phyloP scores from a whole-genome alignment of 345 rosid genomes.

The Viola odorata region DNA sequence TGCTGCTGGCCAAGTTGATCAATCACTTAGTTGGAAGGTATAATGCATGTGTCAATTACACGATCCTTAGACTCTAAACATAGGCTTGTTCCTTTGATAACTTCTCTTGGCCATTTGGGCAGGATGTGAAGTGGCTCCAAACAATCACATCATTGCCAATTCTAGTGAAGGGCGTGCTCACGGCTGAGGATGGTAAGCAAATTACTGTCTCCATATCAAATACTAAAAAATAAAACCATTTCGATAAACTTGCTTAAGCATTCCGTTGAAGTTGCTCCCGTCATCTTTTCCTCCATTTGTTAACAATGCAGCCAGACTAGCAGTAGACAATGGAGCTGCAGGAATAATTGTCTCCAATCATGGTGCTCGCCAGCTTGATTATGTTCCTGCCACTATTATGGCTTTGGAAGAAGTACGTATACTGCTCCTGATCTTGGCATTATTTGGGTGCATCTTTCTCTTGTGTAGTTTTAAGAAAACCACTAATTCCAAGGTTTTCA shows the following conservation, averaged over 20 bases:
- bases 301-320: constrained; percentile 53
- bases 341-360: constrained; percentile 94
- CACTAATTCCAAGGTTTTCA: background rate
- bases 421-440: background rate
- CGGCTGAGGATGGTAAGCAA: constrained; percentile 80
- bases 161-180: constrained; percentile 85
- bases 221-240: background rate
- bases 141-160: constrained; percentile 87
- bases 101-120: constrained; percentile 1
- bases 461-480: background rate
- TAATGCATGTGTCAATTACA: background rate
- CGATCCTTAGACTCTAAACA: background rate
- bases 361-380: constrained; percentile 95
- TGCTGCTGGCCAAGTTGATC: constrained; percentile 79
- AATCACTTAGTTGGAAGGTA: constrained; percentile 90
- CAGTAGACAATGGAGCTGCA: constrained; percentile 69
- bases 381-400: constrained; percentile 75
- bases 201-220: constrained; percentile 2
- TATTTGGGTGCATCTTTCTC: background rate
- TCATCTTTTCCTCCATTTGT: background rate
- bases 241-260: background rate
- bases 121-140: constrained; percentile 93
- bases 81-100: background rate
- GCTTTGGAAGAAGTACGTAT: constrained; percentile 76
- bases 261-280: background rate